phyloP scores from a whole-genome alignment of 345 rosid species.

The Chamaenerion angustifolium region DNA sequence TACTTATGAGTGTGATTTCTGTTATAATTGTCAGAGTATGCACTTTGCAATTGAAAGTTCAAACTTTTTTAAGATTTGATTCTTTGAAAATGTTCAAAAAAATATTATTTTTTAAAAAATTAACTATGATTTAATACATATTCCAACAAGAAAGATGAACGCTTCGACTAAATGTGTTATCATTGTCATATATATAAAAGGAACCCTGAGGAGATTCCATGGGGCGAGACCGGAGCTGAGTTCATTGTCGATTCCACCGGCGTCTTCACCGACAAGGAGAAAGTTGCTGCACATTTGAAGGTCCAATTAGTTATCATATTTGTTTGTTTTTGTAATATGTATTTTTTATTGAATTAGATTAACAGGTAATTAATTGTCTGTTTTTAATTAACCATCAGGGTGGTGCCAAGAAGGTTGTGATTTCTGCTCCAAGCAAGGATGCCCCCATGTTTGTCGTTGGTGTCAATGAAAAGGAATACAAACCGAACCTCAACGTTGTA shows the following conservation, averaged over 20 bases:
- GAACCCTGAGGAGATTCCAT: slow-evolving; percentile 93
- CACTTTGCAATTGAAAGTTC: no score
- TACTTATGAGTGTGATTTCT: no score
- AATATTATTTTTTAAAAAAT: no score
- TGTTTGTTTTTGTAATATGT: no score
- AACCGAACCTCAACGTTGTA: slow-evolving; percentile 53
- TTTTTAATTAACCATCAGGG: slow-evolving; percentile 31
- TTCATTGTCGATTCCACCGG: slow-evolving; percentile 78
- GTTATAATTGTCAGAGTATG: no score
- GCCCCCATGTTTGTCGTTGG: slow-evolving; percentile 96
- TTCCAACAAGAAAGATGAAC: not conserved
- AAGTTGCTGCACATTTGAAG: slow-evolving; percentile 95
- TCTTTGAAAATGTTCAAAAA: no score
- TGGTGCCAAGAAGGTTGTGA: slow-evolving; percentile 92
- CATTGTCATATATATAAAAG: slow-evolving; percentile 14
- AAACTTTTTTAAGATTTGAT: no score
- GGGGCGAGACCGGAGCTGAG: slow-evolving; percentile 69
- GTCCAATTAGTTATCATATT: slow-evolving; percentile 13
- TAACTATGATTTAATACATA: not conserved
- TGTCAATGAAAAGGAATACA: slow-evolving; percentile 86
- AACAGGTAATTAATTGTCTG: no score
- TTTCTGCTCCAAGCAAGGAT: slow-evolving; percentile 86
- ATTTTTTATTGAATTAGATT: no score
- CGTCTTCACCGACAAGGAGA: slow-evolving; percentile 91
- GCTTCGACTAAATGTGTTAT: not conserved